These are phyloP conservation scores for Takashimella koratensis DNA, from an alignment of 1,284 basidiomycete genomes.

Conservation along the genomic window DNA sequence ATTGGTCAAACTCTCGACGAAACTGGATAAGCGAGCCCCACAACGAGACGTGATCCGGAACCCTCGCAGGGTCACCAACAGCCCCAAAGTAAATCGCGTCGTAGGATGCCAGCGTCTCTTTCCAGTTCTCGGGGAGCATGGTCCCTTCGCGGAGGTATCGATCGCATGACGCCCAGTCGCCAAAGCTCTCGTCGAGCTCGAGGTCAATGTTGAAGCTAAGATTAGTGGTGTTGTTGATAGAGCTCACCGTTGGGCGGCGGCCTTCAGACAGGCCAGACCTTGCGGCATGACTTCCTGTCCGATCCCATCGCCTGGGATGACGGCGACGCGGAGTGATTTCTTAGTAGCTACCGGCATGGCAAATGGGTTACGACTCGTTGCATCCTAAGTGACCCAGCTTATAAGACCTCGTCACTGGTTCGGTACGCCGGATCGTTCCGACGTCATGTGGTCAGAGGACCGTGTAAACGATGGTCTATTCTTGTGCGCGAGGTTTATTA, in stretches of 20 bases:
- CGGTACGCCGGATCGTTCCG: too few species aligned
- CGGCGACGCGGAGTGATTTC: slow-evolving; percentile 51
- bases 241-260: slow-evolving; percentile 21
- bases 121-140: slow-evolving; percentile 49
- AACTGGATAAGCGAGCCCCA: slow-evolving; percentile 57
- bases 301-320: slow-evolving; percentile 58
- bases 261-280: slow-evolving; percentile 18
- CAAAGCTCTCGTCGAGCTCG: slow-evolving; percentile 23
- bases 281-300: slow-evolving; percentile 27
- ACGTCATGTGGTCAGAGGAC: too few species aligned
- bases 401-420: too few species aligned
- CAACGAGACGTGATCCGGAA: slow-evolving; percentile 59
- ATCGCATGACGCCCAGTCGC: slow-evolving; percentile 29
- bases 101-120: slow-evolving; percentile 37
- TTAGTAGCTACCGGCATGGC: too few species aligned
- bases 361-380: too few species aligned
- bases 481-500: too few species aligned
- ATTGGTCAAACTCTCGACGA: slow-evolving; percentile 56
- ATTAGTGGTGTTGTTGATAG: not conserved
- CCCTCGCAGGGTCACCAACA: slow-evolving; percentile 48
- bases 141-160: slow-evolving; percentile 41
- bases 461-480: too few species aligned
- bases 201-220: slow-evolving; percentile 21
- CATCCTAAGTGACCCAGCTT: too few species aligned
- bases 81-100: slow-evolving; percentile 51